Evolutionary conservation across 495 filamentous ascomycete species (phyloP).

Genomic region (Aspergillus carlsbadensis): DNA sequence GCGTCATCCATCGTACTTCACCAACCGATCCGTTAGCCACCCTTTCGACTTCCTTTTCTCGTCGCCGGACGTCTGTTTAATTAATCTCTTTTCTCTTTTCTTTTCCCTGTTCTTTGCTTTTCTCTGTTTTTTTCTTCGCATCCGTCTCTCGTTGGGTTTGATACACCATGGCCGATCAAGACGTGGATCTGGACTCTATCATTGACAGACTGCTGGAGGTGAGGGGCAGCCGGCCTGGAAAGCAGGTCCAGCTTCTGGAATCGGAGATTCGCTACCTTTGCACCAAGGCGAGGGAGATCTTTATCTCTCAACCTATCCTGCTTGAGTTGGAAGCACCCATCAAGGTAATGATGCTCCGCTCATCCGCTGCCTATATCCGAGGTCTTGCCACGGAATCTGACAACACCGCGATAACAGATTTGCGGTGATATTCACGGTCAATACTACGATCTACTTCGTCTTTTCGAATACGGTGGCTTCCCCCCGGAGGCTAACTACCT

Average conservation of each 20-base stretch:
- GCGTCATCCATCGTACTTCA: conserved; percentile 38
- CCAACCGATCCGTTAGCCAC: conserved; percentile 35
- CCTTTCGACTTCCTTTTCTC: conserved; percentile 31
- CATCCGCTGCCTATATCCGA: neutral
- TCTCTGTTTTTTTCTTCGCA: conserved; percentile 28
- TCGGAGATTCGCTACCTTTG: conserved; percentile 96
- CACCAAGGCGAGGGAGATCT: conserved; percentile 98
- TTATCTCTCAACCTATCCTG: conserved; percentile 98
- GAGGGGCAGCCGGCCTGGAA: conserved; percentile 94
- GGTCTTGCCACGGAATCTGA: neutral
- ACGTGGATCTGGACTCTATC: conserved; percentile 98
- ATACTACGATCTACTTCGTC: conserved; percentile 95
- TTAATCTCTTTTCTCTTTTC: conserved; percentile 24
- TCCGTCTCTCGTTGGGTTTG: conserved; percentile 31
- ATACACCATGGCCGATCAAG: conserved; percentile 87
- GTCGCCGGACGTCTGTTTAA: conserved; percentile 20
- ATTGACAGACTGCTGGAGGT: conserved; percentile 98
- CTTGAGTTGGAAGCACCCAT: conserved; percentile 97
- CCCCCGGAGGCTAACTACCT: conserved; percentile 99
- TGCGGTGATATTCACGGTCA: conserved; percentile 99
- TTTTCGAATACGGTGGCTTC: conserved; percentile 99
- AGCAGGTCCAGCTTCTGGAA: conserved; percentile 96
- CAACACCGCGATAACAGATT: conserved; percentile 58
- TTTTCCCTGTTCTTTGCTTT: conserved; percentile 26
- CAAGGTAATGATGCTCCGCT: conserved; percentile 64